These are phyloP conservation scores for Furcasterigmium sp. DNA, from an alignment of 2,329 filamentous ascomycete genomes.

Conservation along the genomic window DNA sequence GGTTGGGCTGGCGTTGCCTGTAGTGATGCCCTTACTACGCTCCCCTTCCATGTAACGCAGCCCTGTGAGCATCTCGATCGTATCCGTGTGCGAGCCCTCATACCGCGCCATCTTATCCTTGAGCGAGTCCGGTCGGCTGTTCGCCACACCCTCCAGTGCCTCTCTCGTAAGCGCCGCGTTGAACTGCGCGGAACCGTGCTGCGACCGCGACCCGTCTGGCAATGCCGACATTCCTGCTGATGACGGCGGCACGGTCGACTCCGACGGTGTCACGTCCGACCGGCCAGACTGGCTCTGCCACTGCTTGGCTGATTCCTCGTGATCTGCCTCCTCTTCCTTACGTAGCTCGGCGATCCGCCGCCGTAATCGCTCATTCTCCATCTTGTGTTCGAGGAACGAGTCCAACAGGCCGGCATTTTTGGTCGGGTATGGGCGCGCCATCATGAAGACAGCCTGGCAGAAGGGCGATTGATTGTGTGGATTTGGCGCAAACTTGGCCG, in stretches of 20 bases:
- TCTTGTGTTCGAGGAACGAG: constrained; percentile 93
- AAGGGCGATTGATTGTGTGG: constrained; percentile 61
- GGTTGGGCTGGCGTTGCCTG: constrained; percentile 73
- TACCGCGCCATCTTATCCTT: constrained; percentile 81
- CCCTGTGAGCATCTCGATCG: constrained; percentile 90
- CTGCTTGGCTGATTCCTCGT: constrained; percentile 58
- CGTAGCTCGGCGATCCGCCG: constrained; percentile 82
- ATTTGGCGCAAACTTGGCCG: constrained; percentile 58
- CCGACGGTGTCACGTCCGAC: constrained; percentile 48
- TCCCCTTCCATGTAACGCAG: constrained; percentile 85
- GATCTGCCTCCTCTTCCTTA: constrained; percentile 78
- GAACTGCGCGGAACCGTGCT: constrained; percentile 57
- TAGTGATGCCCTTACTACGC: constrained; percentile 80
- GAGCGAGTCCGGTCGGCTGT: constrained; percentile 67
- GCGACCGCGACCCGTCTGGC: too few relatives aligned
- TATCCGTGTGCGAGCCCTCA: constrained; percentile 75
- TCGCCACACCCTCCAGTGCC: constrained; percentile 69
- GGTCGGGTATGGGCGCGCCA: constrained; percentile 84
- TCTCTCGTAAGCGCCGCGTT: constrained; percentile 71
- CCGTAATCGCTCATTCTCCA: constrained; percentile 84
- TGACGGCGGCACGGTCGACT: constrained; percentile 33
- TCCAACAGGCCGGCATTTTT: constrained; percentile 82
- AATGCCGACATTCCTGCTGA: constrained; percentile 15
- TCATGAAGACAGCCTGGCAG: constrained; percentile 90
- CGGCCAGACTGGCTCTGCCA: constrained; percentile 53